Conservation (phyloP, 2,329 filamentous ascomycete species). For the Cordyceps fumosorosea region DNA sequence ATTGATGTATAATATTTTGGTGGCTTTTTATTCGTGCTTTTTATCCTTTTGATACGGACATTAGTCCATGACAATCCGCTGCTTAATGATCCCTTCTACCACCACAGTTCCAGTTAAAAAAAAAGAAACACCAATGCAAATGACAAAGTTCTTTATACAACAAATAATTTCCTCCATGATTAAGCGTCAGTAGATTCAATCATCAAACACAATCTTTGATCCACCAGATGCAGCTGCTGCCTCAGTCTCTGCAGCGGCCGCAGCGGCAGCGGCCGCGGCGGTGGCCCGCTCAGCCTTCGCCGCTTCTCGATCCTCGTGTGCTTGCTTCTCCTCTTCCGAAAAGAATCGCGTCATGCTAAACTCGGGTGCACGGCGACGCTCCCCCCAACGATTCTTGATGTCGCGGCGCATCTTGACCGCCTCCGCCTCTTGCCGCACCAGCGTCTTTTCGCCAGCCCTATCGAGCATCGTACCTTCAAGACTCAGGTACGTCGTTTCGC, state of each 20-base stretch:
- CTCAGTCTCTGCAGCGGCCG: neutral
- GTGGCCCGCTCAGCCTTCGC: neutral
- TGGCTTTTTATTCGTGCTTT: neutral
- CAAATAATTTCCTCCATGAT: constrained; percentile 3
- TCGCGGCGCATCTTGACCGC: constrained; percentile 29
- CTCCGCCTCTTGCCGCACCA: constrained; percentile 41
- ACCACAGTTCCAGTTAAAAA: neutral
- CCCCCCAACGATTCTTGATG: constrained; percentile 23
- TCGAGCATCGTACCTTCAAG: constrained; percentile 83
- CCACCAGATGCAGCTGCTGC: neutral
- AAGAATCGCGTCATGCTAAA: constrained; percentile 52
- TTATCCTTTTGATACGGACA: neutral
- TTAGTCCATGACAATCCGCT: neutral
- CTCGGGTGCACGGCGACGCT: constrained; percentile 39
- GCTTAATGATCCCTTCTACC: neutral
- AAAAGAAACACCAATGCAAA: neutral
- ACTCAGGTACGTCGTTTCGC: constrained; percentile 71
- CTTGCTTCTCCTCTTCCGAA: constrained; percentile 39
- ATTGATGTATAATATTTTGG: constrained; percentile 9
- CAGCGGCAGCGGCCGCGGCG: constrained; percentile 5
- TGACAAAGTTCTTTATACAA: neutral
- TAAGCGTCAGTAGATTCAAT: neutral
- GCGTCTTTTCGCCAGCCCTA: constrained; percentile 56
- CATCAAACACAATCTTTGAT: constrained; percentile 13
- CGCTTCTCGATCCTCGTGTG: constrained; percentile 23